Percentiles rank a stretch among this genome's conserved stretches.
phyloP scores from a whole-genome alignment of 257 asterid genomes.

The Solanum ahanhuiri region DNA sequence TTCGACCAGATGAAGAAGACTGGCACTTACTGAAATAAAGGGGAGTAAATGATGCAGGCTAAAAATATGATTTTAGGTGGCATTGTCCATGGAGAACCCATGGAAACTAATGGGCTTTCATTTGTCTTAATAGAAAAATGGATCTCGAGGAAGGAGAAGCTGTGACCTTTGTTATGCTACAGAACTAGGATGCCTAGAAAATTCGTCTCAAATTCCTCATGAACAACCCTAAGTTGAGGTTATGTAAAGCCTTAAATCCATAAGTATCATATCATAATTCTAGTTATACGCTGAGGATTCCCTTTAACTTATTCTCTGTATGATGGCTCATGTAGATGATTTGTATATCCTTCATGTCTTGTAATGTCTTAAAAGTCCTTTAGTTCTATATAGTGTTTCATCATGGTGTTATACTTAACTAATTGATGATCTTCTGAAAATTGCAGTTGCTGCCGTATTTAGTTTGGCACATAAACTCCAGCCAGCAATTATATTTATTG shows the following conservation, averaged over 20 bases:
- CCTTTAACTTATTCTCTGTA: not conserved
- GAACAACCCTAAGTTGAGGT: not conserved
- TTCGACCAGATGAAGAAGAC: not conserved
- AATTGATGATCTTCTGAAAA: not conserved
- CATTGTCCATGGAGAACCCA: not conserved
- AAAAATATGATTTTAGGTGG: not conserved
- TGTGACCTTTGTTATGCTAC: not conserved
- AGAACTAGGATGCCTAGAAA: not conserved
- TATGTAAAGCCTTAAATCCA: not conserved
- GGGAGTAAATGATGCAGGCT: not conserved
- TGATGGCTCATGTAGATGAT: not conserved
- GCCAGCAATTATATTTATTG: constrained; percentile 94
- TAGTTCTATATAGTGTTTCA: not conserved
- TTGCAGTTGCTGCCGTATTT: constrained; percentile 90
- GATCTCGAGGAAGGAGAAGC: not conserved
- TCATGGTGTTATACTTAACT: not conserved
- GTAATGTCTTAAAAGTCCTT: not conserved
- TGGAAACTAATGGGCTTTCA: not conserved
- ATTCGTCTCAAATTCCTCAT: not conserved
- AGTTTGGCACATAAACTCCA: constrained; percentile 91
- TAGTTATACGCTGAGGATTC: not conserved
- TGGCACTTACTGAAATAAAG: not conserved
- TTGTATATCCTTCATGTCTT: not conserved
- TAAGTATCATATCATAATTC: not conserved
- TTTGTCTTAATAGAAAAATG: not conserved